A percentile compares a stretch with the other conserved stretches of the same genome.
Evolutionary conservation across 1,284 basidiomycete species (phyloP).

Genomic region (Irpex sp.): DNA sequence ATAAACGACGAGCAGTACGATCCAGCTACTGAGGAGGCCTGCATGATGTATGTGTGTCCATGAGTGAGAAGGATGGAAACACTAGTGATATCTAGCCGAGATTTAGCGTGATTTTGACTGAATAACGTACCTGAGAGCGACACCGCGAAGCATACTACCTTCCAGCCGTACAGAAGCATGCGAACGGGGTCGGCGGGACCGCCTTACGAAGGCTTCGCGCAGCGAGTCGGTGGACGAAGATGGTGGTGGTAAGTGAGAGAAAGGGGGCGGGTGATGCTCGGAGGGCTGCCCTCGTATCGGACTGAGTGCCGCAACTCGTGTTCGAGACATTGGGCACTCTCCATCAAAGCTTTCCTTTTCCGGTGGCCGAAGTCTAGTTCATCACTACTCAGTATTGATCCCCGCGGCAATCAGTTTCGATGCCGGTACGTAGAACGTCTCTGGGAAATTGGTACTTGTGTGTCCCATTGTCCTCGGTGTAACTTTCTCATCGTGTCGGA

Average conservation of each 20-base stretch:
- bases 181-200: not conserved
- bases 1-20: constrained; percentile 41
- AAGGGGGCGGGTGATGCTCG: not conserved
- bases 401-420: not conserved
- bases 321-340: not conserved
- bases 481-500: not conserved
- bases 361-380: not conserved
- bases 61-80: not conserved
- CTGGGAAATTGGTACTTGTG: not conserved
- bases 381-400: not conserved
- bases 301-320: not conserved
- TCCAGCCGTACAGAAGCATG: constrained; percentile 29
- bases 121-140: constrained; percentile 26
- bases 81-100: not conserved
- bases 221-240: constrained; percentile 1
- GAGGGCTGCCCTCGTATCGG: not conserved
- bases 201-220: not conserved
- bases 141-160: constrained; percentile 28
- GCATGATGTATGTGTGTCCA: not conserved
- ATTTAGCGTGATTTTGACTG: not conserved
- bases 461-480: not conserved
- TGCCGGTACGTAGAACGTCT: not conserved
- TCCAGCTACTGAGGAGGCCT: constrained; percentile 49
- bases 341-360: not conserved
- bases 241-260: constrained; percentile 2